Conservation (phyloP, 1,284 basidiomycete genomes). For the Trametes polyzona region DNA sequence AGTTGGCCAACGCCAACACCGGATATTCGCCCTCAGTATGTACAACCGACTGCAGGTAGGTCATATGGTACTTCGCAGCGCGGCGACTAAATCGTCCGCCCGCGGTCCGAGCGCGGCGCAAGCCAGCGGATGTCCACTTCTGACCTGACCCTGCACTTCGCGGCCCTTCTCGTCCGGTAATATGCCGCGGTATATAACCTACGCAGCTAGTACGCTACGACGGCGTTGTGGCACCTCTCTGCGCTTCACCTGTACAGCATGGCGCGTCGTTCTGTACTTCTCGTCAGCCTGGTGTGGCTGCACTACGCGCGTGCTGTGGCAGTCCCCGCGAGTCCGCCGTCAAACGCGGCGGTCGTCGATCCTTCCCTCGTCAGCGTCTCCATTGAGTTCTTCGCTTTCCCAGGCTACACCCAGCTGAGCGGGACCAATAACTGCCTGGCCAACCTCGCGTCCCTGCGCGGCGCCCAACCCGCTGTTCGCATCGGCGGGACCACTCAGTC, state of each 20-base stretch:
- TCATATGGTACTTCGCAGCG: not conserved
- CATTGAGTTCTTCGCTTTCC: conserved; percentile 48
- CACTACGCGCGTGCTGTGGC: conserved; percentile 21
- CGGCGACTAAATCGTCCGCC: not conserved
- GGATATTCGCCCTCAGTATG: no score
- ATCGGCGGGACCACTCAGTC: conserved; percentile 51
- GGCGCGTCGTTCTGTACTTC: conserved; percentile 3
- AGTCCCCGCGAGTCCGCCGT: conserved; percentile 38
- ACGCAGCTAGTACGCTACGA: not conserved
- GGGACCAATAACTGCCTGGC: conserved; percentile 43
- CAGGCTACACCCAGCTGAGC: conserved; percentile 41
- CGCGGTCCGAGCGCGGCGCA: conserved; percentile 8
- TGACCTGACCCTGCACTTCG: not conserved
- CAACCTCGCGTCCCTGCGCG: conserved; percentile 41
- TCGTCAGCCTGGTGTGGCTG: conserved; percentile 9
- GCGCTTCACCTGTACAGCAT: not conserved
- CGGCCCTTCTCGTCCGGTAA: conserved; percentile 5
- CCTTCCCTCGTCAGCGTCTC: conserved; percentile 42
- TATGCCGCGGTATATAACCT: conserved; percentile 20
- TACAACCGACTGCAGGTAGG: not conserved
- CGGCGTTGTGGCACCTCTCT: no score
- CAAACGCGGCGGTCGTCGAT: conserved; percentile 37
- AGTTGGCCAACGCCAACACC: no score
- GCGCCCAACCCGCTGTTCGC: conserved; percentile 42
- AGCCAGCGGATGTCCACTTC: not conserved